A percentile compares a stretch with the other conserved stretches of the same genome.
phyloP scores from a whole-genome alignment of 805 yeast genomes.

The Yarrowia sp. region DNA sequence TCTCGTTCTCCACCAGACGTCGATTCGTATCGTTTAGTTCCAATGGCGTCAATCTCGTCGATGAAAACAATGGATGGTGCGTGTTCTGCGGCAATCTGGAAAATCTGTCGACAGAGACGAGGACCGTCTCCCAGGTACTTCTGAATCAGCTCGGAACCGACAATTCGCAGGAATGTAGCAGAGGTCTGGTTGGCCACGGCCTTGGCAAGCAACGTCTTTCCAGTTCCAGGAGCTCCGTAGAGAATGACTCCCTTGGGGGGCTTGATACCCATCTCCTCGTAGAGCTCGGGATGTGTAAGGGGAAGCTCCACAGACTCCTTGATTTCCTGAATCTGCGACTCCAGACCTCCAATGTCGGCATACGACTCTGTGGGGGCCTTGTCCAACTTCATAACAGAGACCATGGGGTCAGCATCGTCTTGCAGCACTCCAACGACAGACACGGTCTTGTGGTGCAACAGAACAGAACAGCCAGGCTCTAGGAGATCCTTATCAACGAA shows the following conservation, averaged over 20 bases:
- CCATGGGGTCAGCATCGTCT: constrained; percentile 98
- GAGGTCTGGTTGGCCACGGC: constrained; percentile 98
- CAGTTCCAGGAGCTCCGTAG: constrained; percentile 98
- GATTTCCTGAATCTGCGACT: constrained; percentile 93
- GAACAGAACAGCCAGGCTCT: constrained; percentile 96
- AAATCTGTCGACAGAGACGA: constrained; percentile 85
- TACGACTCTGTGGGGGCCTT: constrained; percentile 96
- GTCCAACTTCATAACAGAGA: constrained; percentile 94
- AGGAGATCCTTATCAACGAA: constrained; percentile 94
- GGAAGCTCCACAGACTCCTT: constrained; percentile 97
- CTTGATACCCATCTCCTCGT: constrained; percentile 97
- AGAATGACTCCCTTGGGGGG: constrained; percentile 98
- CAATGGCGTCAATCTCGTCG: constrained; percentile 98
- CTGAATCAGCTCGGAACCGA: constrained; percentile 94
- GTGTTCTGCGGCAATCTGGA: constrained; percentile 93
- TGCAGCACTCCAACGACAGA: constrained; percentile 96
- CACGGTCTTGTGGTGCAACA: constrained; percentile 92
- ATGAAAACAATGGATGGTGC: constrained; percentile 98
- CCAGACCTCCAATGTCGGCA: constrained; percentile 96
- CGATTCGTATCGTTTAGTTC: constrained; percentile 92
- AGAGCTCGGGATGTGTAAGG: constrained; percentile 90
- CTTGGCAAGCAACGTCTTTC: constrained; percentile 90
- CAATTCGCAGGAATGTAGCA: constrained; percentile 93
- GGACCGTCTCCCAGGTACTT: constrained; percentile 98
- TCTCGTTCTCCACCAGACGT: constrained; percentile 95